These are phyloP conservation scores for Macadamia integrifolia DNA, from an alignment of 164 flowering plant species.

Conservation along the genomic window DNA sequence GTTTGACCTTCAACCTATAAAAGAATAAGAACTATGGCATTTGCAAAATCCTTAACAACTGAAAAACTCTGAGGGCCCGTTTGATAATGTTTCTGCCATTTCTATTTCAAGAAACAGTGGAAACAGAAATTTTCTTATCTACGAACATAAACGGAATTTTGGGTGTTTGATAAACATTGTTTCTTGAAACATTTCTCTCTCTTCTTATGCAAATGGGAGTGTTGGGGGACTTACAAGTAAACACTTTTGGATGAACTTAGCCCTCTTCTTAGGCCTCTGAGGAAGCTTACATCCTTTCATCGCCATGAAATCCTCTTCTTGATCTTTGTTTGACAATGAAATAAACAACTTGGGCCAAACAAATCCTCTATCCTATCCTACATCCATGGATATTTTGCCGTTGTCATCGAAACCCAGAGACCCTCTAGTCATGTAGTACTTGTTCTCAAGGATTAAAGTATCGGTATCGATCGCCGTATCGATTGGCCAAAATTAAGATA, in stretches of 20 bases:
- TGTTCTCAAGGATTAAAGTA: not conserved
- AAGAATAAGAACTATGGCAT: not conserved
- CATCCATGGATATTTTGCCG: not conserved
- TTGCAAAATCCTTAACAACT: not conserved
- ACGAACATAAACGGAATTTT: too few relatives aligned
- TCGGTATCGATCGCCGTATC: too few relatives aligned
- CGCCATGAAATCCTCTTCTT: not conserved
- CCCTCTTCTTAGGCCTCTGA: not conserved
- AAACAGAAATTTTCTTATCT: too few relatives aligned
- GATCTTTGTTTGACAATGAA: not conserved
- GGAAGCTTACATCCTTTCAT: not conserved
- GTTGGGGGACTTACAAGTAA: not conserved
- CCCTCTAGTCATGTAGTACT: not conserved
- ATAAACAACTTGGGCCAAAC: slow-evolving; percentile 1
- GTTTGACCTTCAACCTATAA: slow-evolving; percentile 81
- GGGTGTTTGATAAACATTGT: too few relatives aligned
- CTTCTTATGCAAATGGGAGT: too few relatives aligned
- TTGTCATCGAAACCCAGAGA: not conserved
- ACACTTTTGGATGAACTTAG: not conserved
- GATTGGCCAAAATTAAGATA: too few relatives aligned
- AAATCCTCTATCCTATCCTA: not conserved
- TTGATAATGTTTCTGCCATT: too few relatives aligned
- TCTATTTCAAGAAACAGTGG: too few relatives aligned
- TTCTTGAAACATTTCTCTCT: too few relatives aligned
- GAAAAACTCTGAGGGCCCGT: too few relatives aligned